Conservation (phyloP, 768 basidiomycete species). For the Leccinum sublutescens region DNA sequence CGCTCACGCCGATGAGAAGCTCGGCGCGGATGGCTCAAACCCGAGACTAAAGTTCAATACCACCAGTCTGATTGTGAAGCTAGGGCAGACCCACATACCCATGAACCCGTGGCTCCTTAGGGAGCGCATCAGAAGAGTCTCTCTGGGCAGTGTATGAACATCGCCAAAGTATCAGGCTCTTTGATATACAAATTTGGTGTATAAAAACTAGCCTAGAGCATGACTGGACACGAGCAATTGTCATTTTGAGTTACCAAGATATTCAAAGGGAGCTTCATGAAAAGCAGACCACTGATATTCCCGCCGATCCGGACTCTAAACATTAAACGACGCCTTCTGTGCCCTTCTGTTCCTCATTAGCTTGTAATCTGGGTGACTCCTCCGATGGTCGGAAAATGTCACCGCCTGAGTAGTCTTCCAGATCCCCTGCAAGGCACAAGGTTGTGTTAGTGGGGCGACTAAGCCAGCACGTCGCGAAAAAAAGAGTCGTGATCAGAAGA, state of each 20-base stretch:
- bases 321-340: neutral
- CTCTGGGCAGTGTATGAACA: neutral
- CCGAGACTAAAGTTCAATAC: slow-evolving; percentile 64
- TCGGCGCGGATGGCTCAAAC: neutral
- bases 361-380: neutral
- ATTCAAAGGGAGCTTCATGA: neutral
- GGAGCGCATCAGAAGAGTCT: neutral
- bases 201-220: neutral
- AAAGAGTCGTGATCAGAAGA: neutral
- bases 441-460: neutral
- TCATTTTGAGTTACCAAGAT: neutral
- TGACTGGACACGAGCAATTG: neutral
- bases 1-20: neutral
- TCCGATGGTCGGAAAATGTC: neutral
- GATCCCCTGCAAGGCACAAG: neutral
- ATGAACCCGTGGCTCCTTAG: neutral
- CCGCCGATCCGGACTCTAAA: neutral
- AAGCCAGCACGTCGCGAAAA: neutral
- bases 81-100: neutral
- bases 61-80: slow-evolving; percentile 55
- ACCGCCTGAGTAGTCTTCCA: neutral
- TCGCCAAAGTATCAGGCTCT: neutral
- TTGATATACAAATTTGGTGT: neutral
- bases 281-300: neutral
- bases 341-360: neutral